Evolutionary conservation across 176 grass and related monocot species (phyloP).

Genomic region (Oryza nivara): DNA sequence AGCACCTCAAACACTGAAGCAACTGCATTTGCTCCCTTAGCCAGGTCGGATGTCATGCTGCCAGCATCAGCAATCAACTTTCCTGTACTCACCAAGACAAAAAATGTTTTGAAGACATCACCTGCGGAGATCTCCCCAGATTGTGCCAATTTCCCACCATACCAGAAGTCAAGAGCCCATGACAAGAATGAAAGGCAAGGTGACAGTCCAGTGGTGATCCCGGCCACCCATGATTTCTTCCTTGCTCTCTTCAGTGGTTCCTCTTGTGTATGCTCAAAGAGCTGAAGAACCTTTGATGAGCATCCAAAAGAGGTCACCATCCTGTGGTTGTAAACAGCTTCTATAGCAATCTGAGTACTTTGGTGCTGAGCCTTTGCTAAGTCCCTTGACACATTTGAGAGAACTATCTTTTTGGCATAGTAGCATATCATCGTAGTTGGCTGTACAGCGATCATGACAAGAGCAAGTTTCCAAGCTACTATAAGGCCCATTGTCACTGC

Average conservation of each 20-base stretch:
- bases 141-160: conserved; percentile 82
- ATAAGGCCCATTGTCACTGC: conserved; percentile 87
- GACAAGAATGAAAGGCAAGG: conserved; percentile 91
- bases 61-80: conserved; percentile 97
- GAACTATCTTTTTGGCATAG: conserved; percentile 91
- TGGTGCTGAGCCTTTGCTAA: conserved; percentile 85
- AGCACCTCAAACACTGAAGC: conserved; percentile 97
- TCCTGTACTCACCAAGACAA: conserved; percentile 95
- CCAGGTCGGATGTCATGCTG: conserved; percentile 97
- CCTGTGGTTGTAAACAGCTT: conserved; percentile 93
- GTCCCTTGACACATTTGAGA: conserved; percentile 88
- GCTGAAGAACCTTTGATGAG: conserved; percentile 71
- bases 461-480: conserved; percentile 94
- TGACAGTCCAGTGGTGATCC: conserved; percentile 81
- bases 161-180: conserved; percentile 99
- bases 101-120: conserved; percentile 99
- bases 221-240: conserved; percentile 94
- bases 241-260: conserved; percentile 79
- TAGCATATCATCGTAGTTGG: conserved; percentile 87
- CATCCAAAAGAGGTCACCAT: conserved; percentile 99
- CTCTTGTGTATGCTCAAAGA: conserved; percentile 82
- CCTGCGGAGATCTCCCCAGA: conserved; percentile 82
- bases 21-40: conserved; percentile 93
- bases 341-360: conserved; percentile 97
- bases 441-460: conserved; percentile 99